Conservation (phyloP, 768 basidiomycete genomes). For the Asterophora parasitica region DNA sequence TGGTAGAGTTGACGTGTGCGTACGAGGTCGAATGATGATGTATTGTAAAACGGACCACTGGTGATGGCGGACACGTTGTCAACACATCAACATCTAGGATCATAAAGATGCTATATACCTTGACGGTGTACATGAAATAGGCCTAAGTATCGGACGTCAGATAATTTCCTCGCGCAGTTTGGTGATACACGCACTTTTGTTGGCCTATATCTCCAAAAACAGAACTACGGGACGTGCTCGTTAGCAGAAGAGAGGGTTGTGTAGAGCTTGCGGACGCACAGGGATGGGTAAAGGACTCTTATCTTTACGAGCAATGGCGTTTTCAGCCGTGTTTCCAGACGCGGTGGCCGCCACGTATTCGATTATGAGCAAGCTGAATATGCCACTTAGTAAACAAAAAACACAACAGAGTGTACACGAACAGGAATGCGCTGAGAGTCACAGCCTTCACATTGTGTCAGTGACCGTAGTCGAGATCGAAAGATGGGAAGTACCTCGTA, state of each 20-base stretch:
- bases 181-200: conserved; percentile 50
- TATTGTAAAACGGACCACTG: conserved; percentile 91
- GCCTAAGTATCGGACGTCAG: conserved; percentile 34
- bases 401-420: conserved; percentile 20
- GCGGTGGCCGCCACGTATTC: conserved; percentile 79
- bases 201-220: conserved; percentile 77
- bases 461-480: neutral
- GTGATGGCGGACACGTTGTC: conserved; percentile 2
- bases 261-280: conserved; percentile 22
- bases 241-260: neutral
- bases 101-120: conserved; percentile 36
- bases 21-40: conserved; percentile 61
- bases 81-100: neutral
- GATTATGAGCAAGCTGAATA: conserved; percentile 64
- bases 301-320: conserved; percentile 74
- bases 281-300: conserved; percentile 70
- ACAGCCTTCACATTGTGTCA: conserved; percentile 47
- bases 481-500: conserved; percentile 50
- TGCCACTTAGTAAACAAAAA: neutral
- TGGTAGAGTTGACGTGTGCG: neutral
- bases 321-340: conserved; percentile 53
- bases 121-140: conserved; percentile 88
- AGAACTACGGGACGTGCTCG: conserved; percentile 46
- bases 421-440: conserved; percentile 86
- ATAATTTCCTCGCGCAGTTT: neutral